A percentile compares a stretch with the other conserved stretches of the same genome.
These are phyloP conservation scores for Neurospora sp. DNA, from an alignment of 495 filamentous ascomycete species.

Conservation along the genomic window DNA sequence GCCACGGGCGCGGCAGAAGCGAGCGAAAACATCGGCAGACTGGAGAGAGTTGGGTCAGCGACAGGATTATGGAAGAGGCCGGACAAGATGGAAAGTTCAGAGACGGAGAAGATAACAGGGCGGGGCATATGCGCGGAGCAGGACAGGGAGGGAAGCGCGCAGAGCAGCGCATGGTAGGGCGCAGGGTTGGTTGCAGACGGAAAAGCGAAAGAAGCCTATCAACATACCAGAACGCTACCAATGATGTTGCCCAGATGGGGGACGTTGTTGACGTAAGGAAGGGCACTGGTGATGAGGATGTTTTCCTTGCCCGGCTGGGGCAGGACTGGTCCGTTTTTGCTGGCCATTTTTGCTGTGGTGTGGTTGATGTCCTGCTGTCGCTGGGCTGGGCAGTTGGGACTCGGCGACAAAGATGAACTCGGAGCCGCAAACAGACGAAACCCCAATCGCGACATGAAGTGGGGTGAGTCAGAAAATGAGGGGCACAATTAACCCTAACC, in stretches of 20 bases:
- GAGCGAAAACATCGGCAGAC: conserved; percentile 41
- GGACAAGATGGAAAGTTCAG: not conserved
- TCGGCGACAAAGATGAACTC: not conserved
- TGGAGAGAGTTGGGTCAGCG: conserved; percentile 1
- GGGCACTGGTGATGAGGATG: conserved; percentile 52
- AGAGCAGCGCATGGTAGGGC: not conserved
- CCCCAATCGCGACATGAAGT: not conserved
- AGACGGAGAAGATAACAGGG: not conserved
- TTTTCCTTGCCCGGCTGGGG: conserved; percentile 42
- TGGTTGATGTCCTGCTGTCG: not conserved
- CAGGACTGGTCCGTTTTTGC: conserved; percentile 16
- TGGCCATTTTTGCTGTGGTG: not conserved
- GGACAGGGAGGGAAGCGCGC: not conserved
- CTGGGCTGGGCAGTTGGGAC: not conserved
- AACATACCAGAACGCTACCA: conserved; percentile 62
- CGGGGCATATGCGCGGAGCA: not conserved
- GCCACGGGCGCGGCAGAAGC: conserved; percentile 63
- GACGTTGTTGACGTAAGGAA: conserved; percentile 93
- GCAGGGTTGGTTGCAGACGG: not conserved
- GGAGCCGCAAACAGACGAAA: not conserved
- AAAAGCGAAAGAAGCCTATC: not conserved
- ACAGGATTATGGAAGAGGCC: not conserved
- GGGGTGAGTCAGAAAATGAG: not conserved
- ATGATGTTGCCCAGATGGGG: conserved; percentile 93
- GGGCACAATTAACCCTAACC: not conserved